Evolutionary conservation across 2,329 filamentous ascomycete genomes (phyloP), one percentile per base, ranked within the genome.

Genomic region (Alternaria atra): DNA sequence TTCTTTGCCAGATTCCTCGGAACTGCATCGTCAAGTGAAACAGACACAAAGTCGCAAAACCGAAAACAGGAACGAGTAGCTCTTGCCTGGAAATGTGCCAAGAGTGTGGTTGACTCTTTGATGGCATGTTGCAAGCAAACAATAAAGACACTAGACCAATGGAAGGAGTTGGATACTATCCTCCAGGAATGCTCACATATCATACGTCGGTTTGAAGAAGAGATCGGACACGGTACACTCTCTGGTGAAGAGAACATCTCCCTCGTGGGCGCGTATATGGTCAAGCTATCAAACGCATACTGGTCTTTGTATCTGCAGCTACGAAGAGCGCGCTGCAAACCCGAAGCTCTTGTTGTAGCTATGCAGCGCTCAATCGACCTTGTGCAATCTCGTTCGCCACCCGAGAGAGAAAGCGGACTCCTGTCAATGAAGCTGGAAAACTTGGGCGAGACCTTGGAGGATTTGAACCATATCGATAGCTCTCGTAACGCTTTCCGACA

Each of bases 211-310:
- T 60, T 77, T 23, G 72, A 74, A 8, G 58, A 69, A 43, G 64
- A 67, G 39, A 47, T 42, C 6, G 58, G 60, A 8, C 46, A 58
- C 3, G 56, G 58, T 9, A 52, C 57, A 8, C 37, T 58, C 29
- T 30, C 56, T 15, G 40, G 52, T 23, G 20, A 53, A 6, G 57
- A 65, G 37, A 57, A 59, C 17, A 55, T 54, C 9, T 58, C 68
- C 7, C 54, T 71, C 17, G 54, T 72, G 9, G 66, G 68, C 25
- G 68, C 64, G 6, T 71, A 68, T 30, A 82, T 86, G 58, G 84
- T 90, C 63, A 91, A 89, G 68, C 85, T 92, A 27, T 92, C 90
- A 0, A 89, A 90, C 67, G 82, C 91, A 3, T 92, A 92, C 73
- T 92, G 89, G 73, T 82, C 87, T n/a, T 82, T 86, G 48, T 87